Conservation (phyloP, 1,284 basidiomycete species). For the Cryptococcus depauperatus region DNA sequence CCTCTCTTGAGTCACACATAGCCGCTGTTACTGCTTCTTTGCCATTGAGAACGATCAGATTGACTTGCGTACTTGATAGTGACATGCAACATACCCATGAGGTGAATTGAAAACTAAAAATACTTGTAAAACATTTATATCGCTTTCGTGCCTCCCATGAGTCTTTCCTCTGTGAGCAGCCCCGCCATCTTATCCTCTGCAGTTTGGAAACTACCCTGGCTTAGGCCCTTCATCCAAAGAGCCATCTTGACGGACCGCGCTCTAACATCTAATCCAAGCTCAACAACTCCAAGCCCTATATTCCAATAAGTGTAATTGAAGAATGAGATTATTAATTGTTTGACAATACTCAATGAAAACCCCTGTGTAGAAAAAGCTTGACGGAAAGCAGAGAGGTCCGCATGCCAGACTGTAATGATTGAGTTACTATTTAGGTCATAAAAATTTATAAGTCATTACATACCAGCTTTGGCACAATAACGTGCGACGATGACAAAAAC, state of each 20-base stretch:
- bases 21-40: too few relatives aligned
- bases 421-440: neutral
- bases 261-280: constrained; percentile 56
- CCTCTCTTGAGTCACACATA: too few relatives aligned
- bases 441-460: constrained; percentile 3
- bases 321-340: constrained; percentile 11
- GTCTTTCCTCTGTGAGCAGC: too few relatives aligned
- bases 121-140: too few relatives aligned
- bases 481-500: constrained; percentile 88
- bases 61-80: too few relatives aligned
- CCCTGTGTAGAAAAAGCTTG: constrained; percentile 11
- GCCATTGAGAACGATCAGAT: too few relatives aligned
- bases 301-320: constrained; percentile 30
- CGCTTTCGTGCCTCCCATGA: too few relatives aligned
- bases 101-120: too few relatives aligned
- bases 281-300: constrained; percentile 29
- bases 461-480: constrained; percentile 58
- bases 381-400: constrained; percentile 49
- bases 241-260: constrained; percentile 55
- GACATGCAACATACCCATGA: too few relatives aligned
- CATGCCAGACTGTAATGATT: constrained; percentile 74
- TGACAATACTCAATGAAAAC: constrained; percentile 19
- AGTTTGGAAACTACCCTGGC: constrained; percentile 27
- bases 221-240: constrained; percentile 54
- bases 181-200: constrained; percentile 38